Evolutionary conservation across 192 early-diverging fungal genomes (phyloP).

Genomic region (Gryganskiella cystojenkinii): DNA sequence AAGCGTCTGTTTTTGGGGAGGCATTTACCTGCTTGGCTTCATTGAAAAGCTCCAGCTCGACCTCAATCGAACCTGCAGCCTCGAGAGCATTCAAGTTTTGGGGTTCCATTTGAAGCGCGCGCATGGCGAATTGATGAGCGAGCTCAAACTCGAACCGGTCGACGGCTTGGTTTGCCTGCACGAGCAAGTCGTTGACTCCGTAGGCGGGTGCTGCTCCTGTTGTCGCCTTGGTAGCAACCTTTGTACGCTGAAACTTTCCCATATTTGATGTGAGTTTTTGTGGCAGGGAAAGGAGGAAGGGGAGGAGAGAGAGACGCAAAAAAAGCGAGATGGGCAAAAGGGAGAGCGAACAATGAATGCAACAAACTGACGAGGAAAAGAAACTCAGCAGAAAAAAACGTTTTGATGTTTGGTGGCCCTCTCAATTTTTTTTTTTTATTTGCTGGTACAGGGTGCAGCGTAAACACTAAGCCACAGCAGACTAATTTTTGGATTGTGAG

Average conservation of each 20-base stretch:
- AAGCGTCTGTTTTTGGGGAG: background rate
- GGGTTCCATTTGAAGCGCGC: slow-evolving; percentile 72
- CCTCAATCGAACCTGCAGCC: slow-evolving; percentile 76
- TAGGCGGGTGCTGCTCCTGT: slow-evolving; percentile 46
- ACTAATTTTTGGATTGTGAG: no score
- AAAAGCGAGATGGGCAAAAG: no score
- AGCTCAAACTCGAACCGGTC: slow-evolving; percentile 82
- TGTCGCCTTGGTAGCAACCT: slow-evolving; percentile 18
- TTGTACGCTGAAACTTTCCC: slow-evolving; percentile 49
- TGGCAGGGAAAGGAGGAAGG: background rate
- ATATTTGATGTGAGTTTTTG: slow-evolving; percentile 15
- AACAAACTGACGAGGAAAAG: no score
- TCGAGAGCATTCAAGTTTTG: slow-evolving; percentile 71
- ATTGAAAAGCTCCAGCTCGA: slow-evolving; percentile 78
- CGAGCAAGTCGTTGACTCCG: slow-evolving; percentile 69
- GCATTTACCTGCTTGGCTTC: slow-evolving; percentile 66
- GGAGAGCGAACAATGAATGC: no score
- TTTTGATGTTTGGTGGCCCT: no score
- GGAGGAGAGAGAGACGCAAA: background rate
- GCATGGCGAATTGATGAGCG: slow-evolving; percentile 75
- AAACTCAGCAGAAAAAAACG: no score
- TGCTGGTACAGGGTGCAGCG: no score
- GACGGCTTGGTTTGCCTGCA: slow-evolving; percentile 71
- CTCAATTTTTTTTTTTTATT: no score
- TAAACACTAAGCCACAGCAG: no score